Evolutionary conservation across 1,284 basidiomycete species (phyloP).

Genomic region (Rhodotorula sp.): DNA sequence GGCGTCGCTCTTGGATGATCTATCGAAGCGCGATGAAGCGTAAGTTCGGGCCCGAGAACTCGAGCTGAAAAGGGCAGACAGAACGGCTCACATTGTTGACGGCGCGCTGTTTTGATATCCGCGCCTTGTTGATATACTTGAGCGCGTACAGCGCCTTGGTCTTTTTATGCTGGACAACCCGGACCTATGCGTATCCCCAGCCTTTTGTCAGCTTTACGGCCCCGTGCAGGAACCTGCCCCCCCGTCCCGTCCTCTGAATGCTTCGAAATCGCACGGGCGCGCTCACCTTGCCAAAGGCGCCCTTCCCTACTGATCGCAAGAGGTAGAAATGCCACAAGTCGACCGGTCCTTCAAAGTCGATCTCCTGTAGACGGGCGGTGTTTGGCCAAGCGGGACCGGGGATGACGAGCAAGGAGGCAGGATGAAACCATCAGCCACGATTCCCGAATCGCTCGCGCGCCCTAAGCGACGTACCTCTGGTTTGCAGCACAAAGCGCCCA

Average conservation of each 20-base stretch:
- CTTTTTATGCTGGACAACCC: slow-evolving; percentile 98
- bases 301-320: slow-evolving; percentile 83
- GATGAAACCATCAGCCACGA: too few species aligned
- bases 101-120: slow-evolving; percentile 41
- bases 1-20: slow-evolving; percentile 87
- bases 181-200: slow-evolving; percentile 63
- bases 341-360: slow-evolving; percentile 96
- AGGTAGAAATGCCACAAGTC: slow-evolving; percentile 97
- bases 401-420: slow-evolving; percentile 4
- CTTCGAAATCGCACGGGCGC: neutral
- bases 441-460: neutral
- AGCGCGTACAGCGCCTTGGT: slow-evolving; percentile 90
- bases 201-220: neutral
- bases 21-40: slow-evolving; percentile 49
- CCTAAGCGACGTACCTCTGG: slow-evolving; percentile 52
- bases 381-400: slow-evolving; percentile 11
- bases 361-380: slow-evolving; percentile 60
- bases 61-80: neutral
- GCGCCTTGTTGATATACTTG: slow-evolving; percentile 96
- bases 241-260: neutral
- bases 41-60: neutral
- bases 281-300: slow-evolving; percentile 92
- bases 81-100: slow-evolving; percentile 40
- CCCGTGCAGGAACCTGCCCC: neutral
- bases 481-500: slow-evolving; percentile 57